These are phyloP conservation scores for Ascochyta pisi DNA, from an alignment of 2,329 filamentous ascomycete species.

Conservation along the genomic window DNA sequence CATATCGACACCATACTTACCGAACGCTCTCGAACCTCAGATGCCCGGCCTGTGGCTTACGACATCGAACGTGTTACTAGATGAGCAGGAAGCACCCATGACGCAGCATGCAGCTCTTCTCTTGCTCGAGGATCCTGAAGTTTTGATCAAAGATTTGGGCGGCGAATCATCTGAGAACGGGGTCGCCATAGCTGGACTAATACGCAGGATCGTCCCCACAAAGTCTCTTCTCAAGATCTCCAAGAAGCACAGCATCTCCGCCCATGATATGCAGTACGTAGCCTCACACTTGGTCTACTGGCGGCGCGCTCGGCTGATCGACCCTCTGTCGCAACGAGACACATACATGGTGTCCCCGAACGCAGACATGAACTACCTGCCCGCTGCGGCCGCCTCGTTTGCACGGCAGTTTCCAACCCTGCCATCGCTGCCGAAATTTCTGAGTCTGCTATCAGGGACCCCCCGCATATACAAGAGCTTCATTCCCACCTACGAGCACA, in stretches of 20 bases:
- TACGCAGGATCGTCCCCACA: constrained; percentile 65
- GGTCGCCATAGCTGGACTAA: constrained; percentile 76
- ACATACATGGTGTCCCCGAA: constrained; percentile 92
- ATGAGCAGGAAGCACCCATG: constrained; percentile 72
- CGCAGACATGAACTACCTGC: constrained; percentile 76
- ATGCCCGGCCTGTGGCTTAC: constrained; percentile 84
- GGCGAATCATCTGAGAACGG: constrained; percentile 78
- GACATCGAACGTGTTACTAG: constrained; percentile 77
- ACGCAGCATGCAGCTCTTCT: constrained; percentile 88
- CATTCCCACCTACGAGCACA: constrained; percentile 86
- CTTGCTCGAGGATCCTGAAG: constrained; percentile 81
- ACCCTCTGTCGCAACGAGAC: constrained; percentile 87
- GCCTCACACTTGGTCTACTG: constrained; percentile 95
- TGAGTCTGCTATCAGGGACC: constrained; percentile 80
- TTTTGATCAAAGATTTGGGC: constrained; percentile 73
- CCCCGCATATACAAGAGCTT: constrained; percentile 84
- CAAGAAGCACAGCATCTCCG: constrained; percentile 73
- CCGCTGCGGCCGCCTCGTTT: constrained; percentile 74
- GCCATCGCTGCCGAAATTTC: constrained; percentile 82
- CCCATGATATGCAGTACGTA: constrained; percentile 83
- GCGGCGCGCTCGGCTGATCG: constrained; percentile 89
- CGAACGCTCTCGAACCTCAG: constrained; percentile 70
- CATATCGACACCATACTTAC: constrained; percentile 74
- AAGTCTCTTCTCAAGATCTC: constrained; percentile 76
- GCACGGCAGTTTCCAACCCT: constrained; percentile 81